Evolutionary conservation across 2,329 filamentous ascomycete genomes (phyloP), one percentile per base, ranked within the genome.

Genomic region (Pezicula radicicola): DNA sequence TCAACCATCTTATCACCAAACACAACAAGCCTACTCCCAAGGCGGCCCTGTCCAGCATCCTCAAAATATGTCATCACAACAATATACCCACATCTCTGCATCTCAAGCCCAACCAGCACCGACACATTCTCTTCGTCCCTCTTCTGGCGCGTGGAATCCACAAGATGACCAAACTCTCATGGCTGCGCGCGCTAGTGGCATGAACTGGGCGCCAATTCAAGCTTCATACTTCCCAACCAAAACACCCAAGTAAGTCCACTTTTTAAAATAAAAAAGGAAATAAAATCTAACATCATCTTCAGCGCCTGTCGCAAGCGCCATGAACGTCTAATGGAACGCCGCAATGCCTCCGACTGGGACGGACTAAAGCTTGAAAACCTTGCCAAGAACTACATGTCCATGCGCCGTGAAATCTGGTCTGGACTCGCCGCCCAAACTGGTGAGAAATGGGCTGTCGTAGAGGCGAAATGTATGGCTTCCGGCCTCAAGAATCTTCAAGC

Each of bases 181-280:
- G 56, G 72, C 75, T 41, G 88, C 89, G 15, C 82, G 91, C 49
- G 81, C 86, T 45, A 82, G 85, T 63, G 88, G 88, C 21, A 79
- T 91, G 67, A 93, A 92, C 70, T 96, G 91, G 91, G 80, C 82
- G 49, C 86, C 89, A 62, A 94, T 95, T 65, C 85, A 91, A 62
- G 77, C 78, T 55, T 81, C 79, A 55, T 83, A 90, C 70, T 96
- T 96, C 67, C 87, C 86, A 1, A 77, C 72, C 67, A 96, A 96
- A 75, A 84, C 82, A 8, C 75, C 64, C 2, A 68, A 67, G 42
- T 45, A 45, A 45, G 42, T 33, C 19, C 21, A n/a, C 27, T 25
- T 13, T 28, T 7, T 15, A 30, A 9, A 27, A 13, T n/a, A 40
- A 2, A 40, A 16, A 21, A 15, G 10, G 27, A n/a, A 30, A 3